phyloP scores from a whole-genome alignment of 164 flowering plant genomes.

The Cinnamomum micranthum region DNA sequence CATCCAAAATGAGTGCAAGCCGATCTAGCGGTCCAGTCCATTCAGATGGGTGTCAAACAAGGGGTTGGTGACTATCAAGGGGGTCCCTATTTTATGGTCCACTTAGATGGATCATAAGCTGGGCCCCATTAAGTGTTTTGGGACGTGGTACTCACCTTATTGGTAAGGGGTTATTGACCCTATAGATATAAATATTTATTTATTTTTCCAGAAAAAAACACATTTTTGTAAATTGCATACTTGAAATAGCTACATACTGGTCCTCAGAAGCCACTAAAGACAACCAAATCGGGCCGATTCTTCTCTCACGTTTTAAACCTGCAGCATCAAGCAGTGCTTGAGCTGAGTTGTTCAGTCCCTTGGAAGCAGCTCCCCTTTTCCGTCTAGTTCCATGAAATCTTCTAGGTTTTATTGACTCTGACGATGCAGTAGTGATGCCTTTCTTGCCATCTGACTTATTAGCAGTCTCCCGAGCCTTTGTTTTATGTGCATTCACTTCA shows the following conservation, averaged over 20 bases:
- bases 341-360: constrained; percentile 11
- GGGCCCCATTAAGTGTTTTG: too few species aligned
- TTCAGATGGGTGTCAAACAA: too few species aligned
- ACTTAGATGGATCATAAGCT: too few species aligned
- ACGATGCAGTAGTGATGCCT: constrained; percentile 18
- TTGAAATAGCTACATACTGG: constrained; percentile 46
- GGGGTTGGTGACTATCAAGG: too few species aligned
- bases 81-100: too few species aligned
- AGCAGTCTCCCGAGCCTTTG: constrained; percentile 42
- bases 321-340: constrained; percentile 54
- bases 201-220: too few species aligned
- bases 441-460: constrained; percentile 43
- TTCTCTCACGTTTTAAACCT: constrained; percentile 34
- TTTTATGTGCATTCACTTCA: constrained; percentile 30
- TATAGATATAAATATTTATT: too few species aligned
- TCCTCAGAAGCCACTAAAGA: constrained; percentile 71
- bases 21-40: too few species aligned
- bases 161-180: too few species aligned
- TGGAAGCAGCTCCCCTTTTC: constrained; percentile 40
- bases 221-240: neutral
- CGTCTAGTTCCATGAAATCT: constrained; percentile 42
- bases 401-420: constrained; percentile 48
- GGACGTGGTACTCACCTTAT: too few species aligned
- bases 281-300: constrained; percentile 79
- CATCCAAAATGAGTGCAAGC: too few species aligned